Conservation (phyloP, 805 yeast species). For the Yarrowia osloensis region DNA sequence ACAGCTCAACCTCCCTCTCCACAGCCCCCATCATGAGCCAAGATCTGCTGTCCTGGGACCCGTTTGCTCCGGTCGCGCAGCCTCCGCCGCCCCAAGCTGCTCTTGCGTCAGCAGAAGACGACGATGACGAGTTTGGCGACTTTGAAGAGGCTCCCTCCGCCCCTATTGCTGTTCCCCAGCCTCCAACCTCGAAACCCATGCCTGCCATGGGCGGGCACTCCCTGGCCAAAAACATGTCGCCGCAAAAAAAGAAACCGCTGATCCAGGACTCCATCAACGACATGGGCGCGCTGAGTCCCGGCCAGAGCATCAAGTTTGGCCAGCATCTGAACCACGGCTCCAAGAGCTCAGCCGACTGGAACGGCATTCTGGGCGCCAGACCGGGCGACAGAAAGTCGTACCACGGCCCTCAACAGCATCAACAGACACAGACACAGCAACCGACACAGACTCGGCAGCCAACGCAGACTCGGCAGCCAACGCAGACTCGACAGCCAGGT, state of each 20-base stretch:
- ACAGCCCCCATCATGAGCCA: not conserved
- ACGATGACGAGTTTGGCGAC: conserved; percentile 49
- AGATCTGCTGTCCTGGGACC: conserved; percentile 19
- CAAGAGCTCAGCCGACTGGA: conserved; percentile 33
- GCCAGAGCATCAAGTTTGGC: conserved; percentile 34
- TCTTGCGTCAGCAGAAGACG: not conserved
- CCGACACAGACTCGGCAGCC: not conserved
- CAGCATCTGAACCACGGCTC: conserved; percentile 33
- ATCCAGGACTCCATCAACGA: conserved; percentile 32
- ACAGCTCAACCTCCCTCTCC: not conserved
- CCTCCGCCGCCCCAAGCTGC: not conserved
- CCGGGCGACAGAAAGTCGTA: conserved; percentile 22
- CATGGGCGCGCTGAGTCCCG: conserved; percentile 11
- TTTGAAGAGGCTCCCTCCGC: conserved; percentile 53
- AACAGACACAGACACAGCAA: not conserved
- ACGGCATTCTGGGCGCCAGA: conserved; percentile 32
- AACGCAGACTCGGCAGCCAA: not conserved
- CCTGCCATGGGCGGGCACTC: not conserved
- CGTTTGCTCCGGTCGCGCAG: conserved; percentile 13
- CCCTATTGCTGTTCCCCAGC: not conserved
- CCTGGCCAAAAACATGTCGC: not conserved
- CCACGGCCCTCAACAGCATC: not conserved
- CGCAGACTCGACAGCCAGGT: not conserved
- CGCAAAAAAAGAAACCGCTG: not conserved
- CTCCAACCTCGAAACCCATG: not conserved